Percentiles rank a stretch among this genome's conserved stretches.
These are phyloP conservation scores for Epithele typhae DNA, from an alignment of 768 basidiomycete genomes.

Conservation along the genomic window DNA sequence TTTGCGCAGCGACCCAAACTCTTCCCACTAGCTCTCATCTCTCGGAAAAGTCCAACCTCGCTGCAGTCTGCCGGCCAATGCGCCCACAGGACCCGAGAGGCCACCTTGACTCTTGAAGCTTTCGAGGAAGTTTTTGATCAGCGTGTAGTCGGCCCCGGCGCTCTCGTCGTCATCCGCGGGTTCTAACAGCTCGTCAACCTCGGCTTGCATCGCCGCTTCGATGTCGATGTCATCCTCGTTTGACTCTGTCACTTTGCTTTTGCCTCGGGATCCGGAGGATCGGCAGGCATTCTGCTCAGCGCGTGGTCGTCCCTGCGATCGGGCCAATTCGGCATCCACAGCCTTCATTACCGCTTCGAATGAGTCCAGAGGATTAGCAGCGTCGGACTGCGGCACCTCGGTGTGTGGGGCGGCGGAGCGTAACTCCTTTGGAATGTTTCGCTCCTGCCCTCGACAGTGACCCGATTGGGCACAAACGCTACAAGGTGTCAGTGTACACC, in stretches of 20 bases:
- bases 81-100: conserved; percentile 86
- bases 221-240: conserved; percentile 52
- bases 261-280: conserved; percentile 24
- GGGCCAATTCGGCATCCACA: conserved; percentile 81
- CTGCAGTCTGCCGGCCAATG: conserved; percentile 79
- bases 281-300: neutral
- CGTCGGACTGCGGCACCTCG: too few species aligned
- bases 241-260: conserved; percentile 42
- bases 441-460: neutral
- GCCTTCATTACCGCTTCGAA: conserved; percentile 97
- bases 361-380: conserved; percentile 72
- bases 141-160: conserved; percentile 70
- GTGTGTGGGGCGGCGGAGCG: too few species aligned
- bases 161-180: conserved; percentile 48
- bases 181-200: conserved; percentile 63
- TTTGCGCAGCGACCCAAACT: too few species aligned
- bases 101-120: conserved; percentile 93
- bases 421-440: neutral
- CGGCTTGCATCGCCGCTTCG: conserved; percentile 86
- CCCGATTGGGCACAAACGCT: conserved; percentile 24
- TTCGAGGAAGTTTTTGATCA: conserved; percentile 97
- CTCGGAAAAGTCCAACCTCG: conserved; percentile 71
- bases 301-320: conserved; percentile 28
- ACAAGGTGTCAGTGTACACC: too few species aligned
- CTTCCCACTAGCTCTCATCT: conserved; percentile 37